Base-by-base conservation (phyloP, 139 green algal species). In the Chlorella vulgaris region DNA sequence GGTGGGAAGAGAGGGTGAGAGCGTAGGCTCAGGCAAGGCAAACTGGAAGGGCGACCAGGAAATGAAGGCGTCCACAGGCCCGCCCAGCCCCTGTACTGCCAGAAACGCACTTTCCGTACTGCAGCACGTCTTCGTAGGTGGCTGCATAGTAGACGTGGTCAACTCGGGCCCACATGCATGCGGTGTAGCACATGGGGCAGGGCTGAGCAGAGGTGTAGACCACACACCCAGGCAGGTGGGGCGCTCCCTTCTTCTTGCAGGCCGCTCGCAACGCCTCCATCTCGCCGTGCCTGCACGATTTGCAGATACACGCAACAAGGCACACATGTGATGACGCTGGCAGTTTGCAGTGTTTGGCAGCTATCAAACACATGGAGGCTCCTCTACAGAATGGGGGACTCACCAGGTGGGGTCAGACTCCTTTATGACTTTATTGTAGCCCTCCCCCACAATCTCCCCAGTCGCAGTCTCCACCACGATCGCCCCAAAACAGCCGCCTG, bases 351-450 rank as follows among this genome's bases (percentile, higher is more conserved):
- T n/a, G n/a, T n/a, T n/a, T n/a, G n/a, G n/a, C n/a, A n/a, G n/a
- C n/a, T n/a, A n/a, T n/a, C n/a, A n/a, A n/a, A n/a, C n/a, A n/a
- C n/a, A n/a, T n/a, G n/a, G n/a, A n/a, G n/a, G n/a, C n/a, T n/a
- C n/a, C n/a, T n/a, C n/a, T n/a, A n/a, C n/a, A n/a, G n/a, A n/a
- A 65, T 29, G 5, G 18, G 8, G 18, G 22, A 29, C 86, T 81
- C 75, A 85, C 82, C 83, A 89, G 26, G 85, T 90, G 33, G 86
- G 86, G 28, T 90, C 86, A 39, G 79, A 85, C 35, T 82, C 36
- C 21, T 68, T 74, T 38, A 90, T 36, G 13, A 90, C 86, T n/a
- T 87, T 81, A 69, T 90, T 90, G 76, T 86, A 83, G 8, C 86
- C 86, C 73, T 90, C 86, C n/a, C 85, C 86, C 43, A 90, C 68